Percentiles rank a stretch among this genome's conserved stretches.
Conservation (phyloP, 768 basidiomycete genomes). For the Collybia sordida region DNA sequence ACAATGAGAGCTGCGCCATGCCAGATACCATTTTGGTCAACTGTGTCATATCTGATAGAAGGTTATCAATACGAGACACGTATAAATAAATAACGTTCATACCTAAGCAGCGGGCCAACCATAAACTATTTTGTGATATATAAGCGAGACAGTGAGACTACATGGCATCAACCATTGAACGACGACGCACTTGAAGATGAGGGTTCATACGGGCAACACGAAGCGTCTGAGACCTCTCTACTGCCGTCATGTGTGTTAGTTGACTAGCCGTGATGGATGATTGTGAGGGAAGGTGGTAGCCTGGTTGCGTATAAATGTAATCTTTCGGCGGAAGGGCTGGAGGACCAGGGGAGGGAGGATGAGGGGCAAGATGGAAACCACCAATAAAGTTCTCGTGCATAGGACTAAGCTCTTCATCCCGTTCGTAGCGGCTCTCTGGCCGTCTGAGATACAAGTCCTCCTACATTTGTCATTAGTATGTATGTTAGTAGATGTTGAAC, state of each 20-base stretch:
- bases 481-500: conserved; percentile 2
- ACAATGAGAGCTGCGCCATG: conserved; percentile 87
- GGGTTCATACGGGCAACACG: conserved; percentile 72
- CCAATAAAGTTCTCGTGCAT: conserved; percentile 64
- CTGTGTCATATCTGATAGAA: conserved; percentile 74
- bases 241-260: conserved; percentile 53
- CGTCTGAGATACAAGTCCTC: conserved; percentile 30
- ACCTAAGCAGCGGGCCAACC: conserved; percentile 83
- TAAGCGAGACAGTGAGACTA: conserved; percentile 2
- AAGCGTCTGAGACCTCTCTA: conserved; percentile 63
- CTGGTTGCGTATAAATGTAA: conserved; percentile 20
- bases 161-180: background rate
- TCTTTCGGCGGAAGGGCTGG: conserved; percentile 53
- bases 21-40: conserved; percentile 78
- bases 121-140: conserved; percentile 55
- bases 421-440: conserved; percentile 47
- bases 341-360: conserved; percentile 39
- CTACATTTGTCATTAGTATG: too few relatives aligned
- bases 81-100: conserved; percentile 9
- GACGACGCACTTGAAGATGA: conserved; percentile 57
- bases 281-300: conserved; percentile 18
- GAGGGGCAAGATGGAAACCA: conserved; percentile 40
- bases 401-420: conserved; percentile 60
- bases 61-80: background rate
- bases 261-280: conserved; percentile 34